Base-by-base conservation (phyloP, 2,329 filamentous ascomycete species). In the Fusarium austroafricanum region DNA sequence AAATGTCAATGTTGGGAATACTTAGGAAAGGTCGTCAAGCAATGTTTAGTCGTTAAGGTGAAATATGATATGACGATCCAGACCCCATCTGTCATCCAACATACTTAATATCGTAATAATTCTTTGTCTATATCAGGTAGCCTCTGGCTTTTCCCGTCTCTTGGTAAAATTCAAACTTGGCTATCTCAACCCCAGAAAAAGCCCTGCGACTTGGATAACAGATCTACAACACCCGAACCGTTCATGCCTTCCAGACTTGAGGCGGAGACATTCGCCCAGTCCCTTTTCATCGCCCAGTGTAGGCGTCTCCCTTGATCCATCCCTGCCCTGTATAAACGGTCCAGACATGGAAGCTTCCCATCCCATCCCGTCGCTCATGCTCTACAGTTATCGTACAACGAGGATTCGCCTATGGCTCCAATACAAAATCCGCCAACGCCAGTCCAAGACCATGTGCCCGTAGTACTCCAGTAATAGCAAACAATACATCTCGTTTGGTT, bases 381-480 rank as follows among this genome's bases (percentile, higher is more conserved):
- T 68, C 62, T 71, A 61, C 59, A 49, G 62, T 45, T 75, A 76
- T 76, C 71, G 68, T 76, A 76, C 75, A 76, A 71, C 63, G 56
- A 73, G 71, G 66, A 70, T 67, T 64, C 68, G 70, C 67, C 71
- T 61, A 38, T 61, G 55, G 58, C 45, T 55, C 61, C 45, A 70
- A 75, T 70, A 71, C 68, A 73, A 65, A 73, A 73, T 65, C 70
- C 72, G 46, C 65, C 57, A 75, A 73, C 72, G 72, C 72, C 72
- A 35, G 43, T 46, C 68, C 67, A 73, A 74, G 61, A 67, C 69
- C 72, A 35, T 74, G 63, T 67, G 66, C 49, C 72, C 70, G 35
- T 70, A 67, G 68, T 74, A 73, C 72, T 71, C 72, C 72, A 61
- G 63, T 71, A 57, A 60, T 70, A 56, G 49, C 66, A 70, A 67